Conservation (phyloP, 2,329 filamentous ascomycete species). For the Aspergillus sp. region DNA sequence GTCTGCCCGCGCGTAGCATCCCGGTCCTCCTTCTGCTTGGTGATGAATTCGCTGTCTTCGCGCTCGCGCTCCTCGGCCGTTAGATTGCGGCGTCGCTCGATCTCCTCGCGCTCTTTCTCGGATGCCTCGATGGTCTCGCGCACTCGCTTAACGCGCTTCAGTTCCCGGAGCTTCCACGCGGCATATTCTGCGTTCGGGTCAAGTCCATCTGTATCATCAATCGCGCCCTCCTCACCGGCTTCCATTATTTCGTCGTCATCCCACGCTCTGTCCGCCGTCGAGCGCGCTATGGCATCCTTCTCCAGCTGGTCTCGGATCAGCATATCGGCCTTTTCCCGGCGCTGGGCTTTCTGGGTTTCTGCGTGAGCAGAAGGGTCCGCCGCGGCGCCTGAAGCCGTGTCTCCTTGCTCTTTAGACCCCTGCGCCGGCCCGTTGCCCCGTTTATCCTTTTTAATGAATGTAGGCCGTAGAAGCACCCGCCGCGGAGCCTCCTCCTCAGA, state of each 20-base stretch:
- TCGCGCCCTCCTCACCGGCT: conserved; percentile 59
- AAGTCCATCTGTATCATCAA: conserved; percentile 80
- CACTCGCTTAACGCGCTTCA: conserved; percentile 79
- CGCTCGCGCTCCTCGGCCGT: conserved; percentile 75
- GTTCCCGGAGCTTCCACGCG: conserved; percentile 87
- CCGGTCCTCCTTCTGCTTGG: conserved; percentile 65
- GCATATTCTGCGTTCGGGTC: conserved; percentile 83
- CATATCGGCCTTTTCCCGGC: conserved; percentile 63
- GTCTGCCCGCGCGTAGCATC: conserved; percentile 70
- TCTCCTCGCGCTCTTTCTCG: conserved; percentile 78
- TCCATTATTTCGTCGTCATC: conserved; percentile 58
- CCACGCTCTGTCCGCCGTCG: conserved; percentile 74
- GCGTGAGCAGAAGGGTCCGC: conserved; percentile 35
- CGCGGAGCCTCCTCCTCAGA: conserved; percentile 50
- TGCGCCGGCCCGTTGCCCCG: conserved; percentile 35
- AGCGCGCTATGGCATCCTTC: conserved; percentile 65
- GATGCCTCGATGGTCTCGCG: conserved; percentile 72
- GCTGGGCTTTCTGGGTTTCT: conserved; percentile 38
- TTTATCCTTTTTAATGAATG: conserved; percentile 57
- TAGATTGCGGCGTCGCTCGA: conserved; percentile 78
- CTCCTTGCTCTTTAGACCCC: conserved; percentile 11
- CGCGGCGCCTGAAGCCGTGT: conserved; percentile 8
- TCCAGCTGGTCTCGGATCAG: conserved; percentile 83
- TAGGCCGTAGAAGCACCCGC: conserved; percentile 52
- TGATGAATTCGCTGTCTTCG: conserved; percentile 73